phyloP scores from a whole-genome alignment of 2,329 filamentous ascomycete genomes.

The Penicillium sp. region DNA sequence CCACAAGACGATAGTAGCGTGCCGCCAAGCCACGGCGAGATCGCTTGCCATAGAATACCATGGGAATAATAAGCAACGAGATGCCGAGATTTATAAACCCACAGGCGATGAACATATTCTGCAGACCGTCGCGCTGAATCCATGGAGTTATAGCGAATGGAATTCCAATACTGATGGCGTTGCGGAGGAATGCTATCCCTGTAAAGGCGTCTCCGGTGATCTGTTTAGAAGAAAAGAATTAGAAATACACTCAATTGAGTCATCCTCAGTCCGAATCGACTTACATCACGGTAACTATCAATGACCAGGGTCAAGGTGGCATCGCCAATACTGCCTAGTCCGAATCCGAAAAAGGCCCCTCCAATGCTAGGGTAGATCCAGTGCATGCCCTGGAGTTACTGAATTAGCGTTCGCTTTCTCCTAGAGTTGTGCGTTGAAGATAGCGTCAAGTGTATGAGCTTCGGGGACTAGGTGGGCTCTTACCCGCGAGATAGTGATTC shows the following conservation, averaged over 20 bases:
- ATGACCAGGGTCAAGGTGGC: constrained; percentile 27
- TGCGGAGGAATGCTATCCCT: constrained; percentile 37
- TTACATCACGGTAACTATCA: constrained; percentile 42
- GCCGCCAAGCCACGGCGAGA: constrained; percentile 16
- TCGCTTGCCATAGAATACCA: constrained; percentile 31
- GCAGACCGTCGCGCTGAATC: constrained; percentile 30
- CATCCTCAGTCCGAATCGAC: background rate
- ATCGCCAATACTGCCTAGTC: constrained; percentile 46
- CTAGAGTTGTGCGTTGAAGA: background rate
- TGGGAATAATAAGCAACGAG: constrained; percentile 24
- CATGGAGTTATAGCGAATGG: constrained; percentile 38
- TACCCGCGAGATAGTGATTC: constrained; percentile 42
- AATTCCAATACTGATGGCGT: constrained; percentile 37
- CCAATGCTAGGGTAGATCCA: constrained; percentile 48
- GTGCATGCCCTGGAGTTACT: constrained; percentile 46
- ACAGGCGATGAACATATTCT: constrained; percentile 34
- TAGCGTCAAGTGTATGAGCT: too few relatives aligned
- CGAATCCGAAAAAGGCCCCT: constrained; percentile 44
- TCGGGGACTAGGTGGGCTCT: constrained; percentile 12
- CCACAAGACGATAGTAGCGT: constrained; percentile 23
- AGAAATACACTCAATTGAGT: background rate
- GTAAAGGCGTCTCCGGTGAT: constrained; percentile 36
- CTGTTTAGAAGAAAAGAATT: background rate
- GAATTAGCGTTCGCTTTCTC: background rate
- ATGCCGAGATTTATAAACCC: constrained; percentile 33